phyloP scores from a whole-genome alignment of 2,329 filamentous ascomycete genomes.

The Cladophialophora yegresii region DNA sequence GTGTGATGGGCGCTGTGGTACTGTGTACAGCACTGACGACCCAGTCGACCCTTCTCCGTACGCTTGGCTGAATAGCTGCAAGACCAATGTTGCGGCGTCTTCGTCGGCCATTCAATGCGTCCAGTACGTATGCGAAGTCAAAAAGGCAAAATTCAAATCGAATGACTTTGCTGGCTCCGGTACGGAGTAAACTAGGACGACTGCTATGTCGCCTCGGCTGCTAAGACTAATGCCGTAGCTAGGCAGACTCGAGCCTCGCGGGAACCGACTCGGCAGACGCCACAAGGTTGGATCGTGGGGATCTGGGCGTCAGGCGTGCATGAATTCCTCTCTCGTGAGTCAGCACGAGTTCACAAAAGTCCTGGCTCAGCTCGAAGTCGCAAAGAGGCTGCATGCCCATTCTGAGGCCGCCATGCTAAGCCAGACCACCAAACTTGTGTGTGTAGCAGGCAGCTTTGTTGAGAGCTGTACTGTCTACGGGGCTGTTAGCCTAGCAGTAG shows the following conservation, averaged over 20 bases:
- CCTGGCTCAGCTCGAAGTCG: neutral
- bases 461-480: too few relatives aligned
- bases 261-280: conserved; percentile 12
- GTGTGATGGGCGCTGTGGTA: neutral
- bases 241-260: conserved; percentile 1
- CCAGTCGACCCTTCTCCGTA: neutral
- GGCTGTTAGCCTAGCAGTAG: neutral
- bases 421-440: neutral
- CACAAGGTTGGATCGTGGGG: conserved; percentile 24
- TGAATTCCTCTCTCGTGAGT: conserved; percentile 4
- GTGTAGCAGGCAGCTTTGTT: too few relatives aligned
- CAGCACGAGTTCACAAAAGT: neutral
- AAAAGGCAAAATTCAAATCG: neutral
- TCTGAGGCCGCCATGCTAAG: too few relatives aligned
- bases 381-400: neutral
- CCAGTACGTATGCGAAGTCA: neutral
- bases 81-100: neutral
- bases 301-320: conserved; percentile 3
- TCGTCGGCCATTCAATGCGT: neutral
- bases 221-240: conserved; percentile 13
- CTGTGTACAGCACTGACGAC: neutral
- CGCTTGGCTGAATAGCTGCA: neutral
- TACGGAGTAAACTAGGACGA: neutral
- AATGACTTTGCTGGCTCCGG: neutral
- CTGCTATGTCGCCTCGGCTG: neutral